Base-by-base conservation (phyloP, 441 rosid species). In the Gossypium schwendimanii region DNA sequence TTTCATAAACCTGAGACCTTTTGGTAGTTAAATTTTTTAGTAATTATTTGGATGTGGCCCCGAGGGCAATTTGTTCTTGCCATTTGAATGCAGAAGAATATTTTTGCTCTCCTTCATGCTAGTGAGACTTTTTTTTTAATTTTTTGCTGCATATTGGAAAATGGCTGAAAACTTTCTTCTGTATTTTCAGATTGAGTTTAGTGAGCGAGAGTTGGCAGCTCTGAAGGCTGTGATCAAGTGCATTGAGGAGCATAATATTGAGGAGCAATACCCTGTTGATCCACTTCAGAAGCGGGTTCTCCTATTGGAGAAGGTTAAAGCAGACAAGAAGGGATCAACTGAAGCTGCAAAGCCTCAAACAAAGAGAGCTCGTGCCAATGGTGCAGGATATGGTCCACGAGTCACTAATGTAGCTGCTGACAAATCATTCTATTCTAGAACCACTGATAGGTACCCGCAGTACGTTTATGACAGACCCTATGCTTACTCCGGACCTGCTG, bases 301-400 rank as follows among this genome's bases (percentile, higher is more conserved):
- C 72, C 87, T 86, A 84, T 89, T 95, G 20, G 99, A 93, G 94
- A 95, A 95, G 82, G 97, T 89, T 67, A 95, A 95, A 84, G 93
- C 96, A 7, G 99, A 95, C 76, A 90, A 84, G 85, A 95, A 89
- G 77, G 81, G 91, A 76, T 92, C 79, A 52, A 90, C 89, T 3
- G 99, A 93, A 83, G 89, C 83, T 69, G 84, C 77, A 81, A 79
- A 79, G 76, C 98, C 99, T 71, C 97, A 88, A 67, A 82, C 97
- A 55, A 95, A 95, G 86, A 88, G 98, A 76, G 96, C 97, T 52
- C 96, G 99, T 36, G 91, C 93, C 23, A 87, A 73, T 61, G 82
- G 83, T 55, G 85, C 69, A 5, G 90, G 95, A 72, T 86, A 80
- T 71, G 91, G 82, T 21, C 90, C 92, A 20, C 92, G 94, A 21